A percentile compares a stretch with the other conserved stretches of the same genome.
Conservation (phyloP, 768 basidiomycete species). For the Cystobasidium tubakii region DNA sequence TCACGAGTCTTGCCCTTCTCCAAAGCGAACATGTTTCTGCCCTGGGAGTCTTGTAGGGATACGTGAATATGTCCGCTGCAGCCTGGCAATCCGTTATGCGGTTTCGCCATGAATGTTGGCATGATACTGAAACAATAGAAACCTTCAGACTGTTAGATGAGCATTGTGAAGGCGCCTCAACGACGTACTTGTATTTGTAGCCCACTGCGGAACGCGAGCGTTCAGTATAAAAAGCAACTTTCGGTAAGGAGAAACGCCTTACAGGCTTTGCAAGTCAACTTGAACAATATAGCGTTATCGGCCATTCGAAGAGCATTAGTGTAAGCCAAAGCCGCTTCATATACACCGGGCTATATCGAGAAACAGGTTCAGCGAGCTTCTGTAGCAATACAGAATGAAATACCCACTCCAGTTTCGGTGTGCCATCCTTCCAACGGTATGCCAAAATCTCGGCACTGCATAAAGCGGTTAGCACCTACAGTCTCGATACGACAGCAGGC, state of each 20-base stretch:
- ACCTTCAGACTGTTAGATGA: background rate
- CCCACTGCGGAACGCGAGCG: background rate
- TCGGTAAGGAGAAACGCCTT: no score
- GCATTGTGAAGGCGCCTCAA: background rate
- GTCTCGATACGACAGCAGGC: background rate
- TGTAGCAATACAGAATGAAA: background rate
- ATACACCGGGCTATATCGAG: constrained; percentile 42
- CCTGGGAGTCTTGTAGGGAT: constrained; percentile 64
- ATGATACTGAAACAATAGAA: constrained; percentile 61
- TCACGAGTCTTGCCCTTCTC: constrained; percentile 61
- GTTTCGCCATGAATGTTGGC: constrained; percentile 96
- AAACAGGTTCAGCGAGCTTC: background rate
- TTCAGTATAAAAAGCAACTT: background rate
- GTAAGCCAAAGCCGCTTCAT: constrained; percentile 71
- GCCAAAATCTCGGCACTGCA: constrained; percentile 60
- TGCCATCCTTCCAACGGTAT: constrained; percentile 70
- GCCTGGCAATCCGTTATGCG: constrained; percentile 68
- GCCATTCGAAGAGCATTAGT: constrained; percentile 73
- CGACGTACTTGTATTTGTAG: constrained; percentile 28
- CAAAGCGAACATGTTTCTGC: constrained; percentile 74
- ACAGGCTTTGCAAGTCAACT: constrained; percentile 76
- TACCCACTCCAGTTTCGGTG: constrained; percentile 83
- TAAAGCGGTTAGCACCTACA: background rate
- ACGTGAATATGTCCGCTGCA: constrained; percentile 95
- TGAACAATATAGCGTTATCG: constrained; percentile 87